Conservation (phyloP, 345 rosid genomes). For the Lepidium didymum region DNA sequence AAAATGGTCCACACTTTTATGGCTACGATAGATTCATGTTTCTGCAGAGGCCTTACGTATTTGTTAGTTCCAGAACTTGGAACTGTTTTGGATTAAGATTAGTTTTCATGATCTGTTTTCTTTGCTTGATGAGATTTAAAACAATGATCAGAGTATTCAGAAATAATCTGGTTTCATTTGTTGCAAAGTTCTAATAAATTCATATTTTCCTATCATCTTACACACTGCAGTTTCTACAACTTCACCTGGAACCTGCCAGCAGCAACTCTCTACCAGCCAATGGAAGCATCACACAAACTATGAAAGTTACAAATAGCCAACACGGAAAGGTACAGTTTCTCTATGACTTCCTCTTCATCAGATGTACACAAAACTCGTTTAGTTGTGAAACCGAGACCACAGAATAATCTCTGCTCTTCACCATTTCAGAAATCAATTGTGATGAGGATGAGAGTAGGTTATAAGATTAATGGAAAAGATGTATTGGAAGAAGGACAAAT, state of each 20-base stretch:
- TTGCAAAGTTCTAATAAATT: not conserved
- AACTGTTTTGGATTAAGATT: not conserved
- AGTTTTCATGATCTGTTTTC: not conserved
- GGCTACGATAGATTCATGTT: not conserved
- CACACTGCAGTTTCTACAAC: constrained; percentile 75
- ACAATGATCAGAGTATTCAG: not conserved
- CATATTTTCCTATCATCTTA: not conserved
- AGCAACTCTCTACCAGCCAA: constrained; percentile 60
- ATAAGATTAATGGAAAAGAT: constrained; percentile 70
- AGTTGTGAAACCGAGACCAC: not conserved
- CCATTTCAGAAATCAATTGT: constrained; percentile 76
- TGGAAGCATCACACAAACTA: constrained; percentile 53
- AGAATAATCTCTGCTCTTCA: not conserved
- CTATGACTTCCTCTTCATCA: not conserved
- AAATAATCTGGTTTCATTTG: not conserved
- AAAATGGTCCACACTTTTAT: not conserved
- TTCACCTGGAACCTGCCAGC: constrained; percentile 87
- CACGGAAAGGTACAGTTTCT: constrained; percentile 69
- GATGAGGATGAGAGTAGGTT: constrained; percentile 80
- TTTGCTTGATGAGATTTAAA: not conserved
- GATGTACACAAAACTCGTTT: not conserved
- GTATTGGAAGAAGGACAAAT: constrained; percentile 89
- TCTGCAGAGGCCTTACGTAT: not conserved
- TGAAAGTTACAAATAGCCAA: constrained; percentile 82
- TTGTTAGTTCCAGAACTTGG: not conserved